Base-by-base conservation (phyloP, 495 filamentous ascomycete species). In the Hyaloscypha variabilis region DNA sequence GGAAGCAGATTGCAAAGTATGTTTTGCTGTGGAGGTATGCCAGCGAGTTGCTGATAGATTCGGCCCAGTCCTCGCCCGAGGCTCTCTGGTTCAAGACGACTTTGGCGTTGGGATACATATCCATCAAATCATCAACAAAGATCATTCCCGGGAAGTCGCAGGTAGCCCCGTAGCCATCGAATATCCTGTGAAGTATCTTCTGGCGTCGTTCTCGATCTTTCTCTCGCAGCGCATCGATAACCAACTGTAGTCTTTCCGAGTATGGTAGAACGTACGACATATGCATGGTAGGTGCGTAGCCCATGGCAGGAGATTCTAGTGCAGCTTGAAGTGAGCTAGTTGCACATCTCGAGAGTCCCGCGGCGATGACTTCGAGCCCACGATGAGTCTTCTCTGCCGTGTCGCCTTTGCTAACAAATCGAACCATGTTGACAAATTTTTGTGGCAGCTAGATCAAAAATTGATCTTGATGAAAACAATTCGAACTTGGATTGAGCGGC, bases 71-170 rank as follows among this genome's bases (percentile, higher is more conserved):
- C 8, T 62, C 21, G 14, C n/a, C 63, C 25, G 19, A 51, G 42
- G 60, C 52, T 23, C 74, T 69, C 57, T 70, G 67, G 58, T 76
- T 76, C 17, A 76, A 69, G 23, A 77, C 60, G 42, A 77, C 63
- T 30, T 68, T 68, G 4, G 74, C 72, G 31, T 75, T 69, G 14
- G 75, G 74, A 26, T 75, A 77, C 71, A 77, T 76, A 49, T 75
- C 75, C 71, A 77, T 75, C 3, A 75, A 62, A 51, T 76, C 72
- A 11, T 75, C 74, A 13, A 69, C 58, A 60, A 75, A 70, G 30
- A 67, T 36, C 24, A 66, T 52, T 13, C 66, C 66, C n/a, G 74
- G 70, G 23, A 74, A 68, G 25, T 76, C 72, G 29, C 53, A 50
- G 1, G 67, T 65, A 8, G 70, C 66, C n/a, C 56, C 61, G 52